Percentiles rank a stretch among this genome's conserved stretches.
Conservation (phyloP, 257 asterid species). For the Rehmannia glutinosa region DNA sequence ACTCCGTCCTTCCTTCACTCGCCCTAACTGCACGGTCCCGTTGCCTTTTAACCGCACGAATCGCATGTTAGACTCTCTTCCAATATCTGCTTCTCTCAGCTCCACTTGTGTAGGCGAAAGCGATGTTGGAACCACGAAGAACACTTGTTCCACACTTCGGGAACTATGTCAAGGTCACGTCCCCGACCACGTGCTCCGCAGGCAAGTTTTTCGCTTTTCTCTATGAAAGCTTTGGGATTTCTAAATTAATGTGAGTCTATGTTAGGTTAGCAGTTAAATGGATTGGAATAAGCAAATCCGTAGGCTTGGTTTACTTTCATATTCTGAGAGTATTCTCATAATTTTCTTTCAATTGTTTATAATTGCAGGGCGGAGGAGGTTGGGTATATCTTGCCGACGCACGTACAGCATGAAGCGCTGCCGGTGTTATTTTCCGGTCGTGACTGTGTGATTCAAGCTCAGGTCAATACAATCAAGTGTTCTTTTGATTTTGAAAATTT, state of each 20-base stretch:
- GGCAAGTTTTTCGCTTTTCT: constrained; percentile 37
- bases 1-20: neutral
- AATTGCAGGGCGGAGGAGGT: constrained; percentile 82
- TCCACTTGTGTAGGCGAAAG: constrained; percentile 20
- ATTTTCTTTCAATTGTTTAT: neutral
- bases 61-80: constrained; percentile 13
- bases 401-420: constrained; percentile 67
- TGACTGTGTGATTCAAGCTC: constrained; percentile 92
- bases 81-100: constrained; percentile 38
- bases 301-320: neutral
- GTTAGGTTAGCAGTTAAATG: constrained; percentile 7
- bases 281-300: neutral
- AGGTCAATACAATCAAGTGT: constrained; percentile 41
- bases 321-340: neutral
- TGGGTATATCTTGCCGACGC: constrained; percentile 66
- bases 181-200: constrained; percentile 69
- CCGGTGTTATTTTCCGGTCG: constrained; percentile 75
- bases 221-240: neutral
- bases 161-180: constrained; percentile 70
- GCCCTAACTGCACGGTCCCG: neutral
- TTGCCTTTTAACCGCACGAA: neutral
- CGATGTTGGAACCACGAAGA: constrained; percentile 20
- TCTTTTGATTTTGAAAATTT: neutral
- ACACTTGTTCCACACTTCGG: constrained; percentile 35
- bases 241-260: neutral